These are phyloP conservation scores for Lipomyces anomalus DNA, from an alignment of 805 yeast species.

Conservation along the genomic window DNA sequence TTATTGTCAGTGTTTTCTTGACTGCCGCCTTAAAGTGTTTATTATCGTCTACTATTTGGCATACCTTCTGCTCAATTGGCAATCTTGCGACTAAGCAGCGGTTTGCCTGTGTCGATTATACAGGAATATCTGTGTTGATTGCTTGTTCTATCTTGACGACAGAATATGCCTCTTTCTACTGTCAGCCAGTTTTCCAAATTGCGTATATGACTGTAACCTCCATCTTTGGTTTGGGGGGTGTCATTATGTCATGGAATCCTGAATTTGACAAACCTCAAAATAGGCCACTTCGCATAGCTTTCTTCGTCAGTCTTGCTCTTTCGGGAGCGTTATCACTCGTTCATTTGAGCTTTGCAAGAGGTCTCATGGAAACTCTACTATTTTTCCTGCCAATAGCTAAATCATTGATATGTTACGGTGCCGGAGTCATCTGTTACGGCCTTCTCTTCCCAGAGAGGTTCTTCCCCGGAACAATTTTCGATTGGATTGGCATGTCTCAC, in stretches of 20 bases:
- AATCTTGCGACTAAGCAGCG: constrained; percentile 51
- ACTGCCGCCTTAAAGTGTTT: constrained; percentile 72
- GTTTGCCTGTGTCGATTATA: constrained; percentile 90
- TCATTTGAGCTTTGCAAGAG: constrained; percentile 50
- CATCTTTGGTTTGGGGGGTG: constrained; percentile 64
- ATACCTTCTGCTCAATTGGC: constrained; percentile 78
- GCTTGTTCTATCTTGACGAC: constrained; percentile 84
- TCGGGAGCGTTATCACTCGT: constrained; percentile 66
- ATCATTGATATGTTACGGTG: constrained; percentile 66
- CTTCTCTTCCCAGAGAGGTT: constrained; percentile 84
- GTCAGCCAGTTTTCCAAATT: constrained; percentile 46
- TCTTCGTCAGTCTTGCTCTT: constrained; percentile 71
- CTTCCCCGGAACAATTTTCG: constrained; percentile 34
- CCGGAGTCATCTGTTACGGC: constrained; percentile 85
- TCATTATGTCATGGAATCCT: constrained; percentile 86
- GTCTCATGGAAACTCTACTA: constrained; percentile 45
- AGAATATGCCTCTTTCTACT: constrained; percentile 70
- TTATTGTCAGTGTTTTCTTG: constrained; percentile 59
- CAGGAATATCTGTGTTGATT: constrained; percentile 86
- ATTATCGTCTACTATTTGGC: constrained; percentile 79
- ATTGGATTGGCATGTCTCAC: constrained; percentile 76
- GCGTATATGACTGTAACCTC: constrained; percentile 57
- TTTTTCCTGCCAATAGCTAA: constrained; percentile 66
- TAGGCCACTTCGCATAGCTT: constrained; percentile 69
- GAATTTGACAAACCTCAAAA: constrained; percentile 83